Evolutionary conservation across 2,329 filamentous ascomycete genomes (phyloP), one percentile per base, ranked within the genome.

Genomic region (Elsinoe perseae): DNA sequence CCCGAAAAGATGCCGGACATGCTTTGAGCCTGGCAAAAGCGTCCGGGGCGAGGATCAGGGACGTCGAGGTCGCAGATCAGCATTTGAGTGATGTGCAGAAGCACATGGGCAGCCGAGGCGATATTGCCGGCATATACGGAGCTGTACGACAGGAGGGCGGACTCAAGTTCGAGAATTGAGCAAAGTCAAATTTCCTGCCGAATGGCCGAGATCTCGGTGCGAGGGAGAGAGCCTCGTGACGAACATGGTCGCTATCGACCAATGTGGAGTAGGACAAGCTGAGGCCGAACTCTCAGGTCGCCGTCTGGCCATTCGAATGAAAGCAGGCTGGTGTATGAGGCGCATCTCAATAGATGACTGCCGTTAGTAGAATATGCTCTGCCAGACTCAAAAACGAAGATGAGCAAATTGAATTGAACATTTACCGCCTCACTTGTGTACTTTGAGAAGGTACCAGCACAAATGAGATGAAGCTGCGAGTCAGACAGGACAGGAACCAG

Each of bases 71-170:
- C 2, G 85, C 78, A 1, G 85, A 91, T 70, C 75, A 72, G 25
- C 86, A 93, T 68, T 70, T 95, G 63, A 77, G 77, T 56, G 72
- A 75, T 57, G 83, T 95, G 1, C 85, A 88, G 69, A 80, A 84
- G 57, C 77, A 89, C 59, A 73, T 76, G 48, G 89, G 88, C 0
- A 77, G 79, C 43, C 82, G 77, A 62, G 89, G 89, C 0, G 91
- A 95, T 70, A 81, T 95, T 68, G 85, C 87, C 2, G 85, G 81
- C 9, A 85, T 95, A 34, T 95, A 95, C 72, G 90, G 90, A 0
- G 85, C 85, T 2, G 83, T 87, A 56, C 80, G 90, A 64, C 75
- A 85, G 72, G 85, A 89, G 67, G 81, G 80, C 25, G 89, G 89
- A 0, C 70, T 95, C 63, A 78, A 82, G 56, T 95, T 84, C 71